Conservation (phyloP, 139 green algal genomes). For the Mychonastes homosphaera region DNA sequence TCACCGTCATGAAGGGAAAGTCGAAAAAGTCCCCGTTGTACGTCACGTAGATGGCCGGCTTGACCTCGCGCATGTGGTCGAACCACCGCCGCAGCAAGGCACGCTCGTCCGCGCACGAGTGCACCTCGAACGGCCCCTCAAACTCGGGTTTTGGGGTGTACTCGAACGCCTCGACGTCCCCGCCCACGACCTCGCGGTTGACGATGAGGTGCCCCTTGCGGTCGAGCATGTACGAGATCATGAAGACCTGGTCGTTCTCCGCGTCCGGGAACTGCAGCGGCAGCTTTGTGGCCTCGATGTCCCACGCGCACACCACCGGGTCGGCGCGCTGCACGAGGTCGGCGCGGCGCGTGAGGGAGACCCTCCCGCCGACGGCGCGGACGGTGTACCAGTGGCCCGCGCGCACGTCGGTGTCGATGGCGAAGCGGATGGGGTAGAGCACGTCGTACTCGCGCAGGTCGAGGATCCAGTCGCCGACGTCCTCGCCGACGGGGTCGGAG, state of each 20-base stretch:
- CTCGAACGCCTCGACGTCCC: slow-evolving; percentile 89
- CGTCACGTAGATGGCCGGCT: slow-evolving; percentile 91
- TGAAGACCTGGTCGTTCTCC: slow-evolving; percentile 94
- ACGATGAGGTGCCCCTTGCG: slow-evolving; percentile 91
- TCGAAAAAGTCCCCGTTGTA: slow-evolving; percentile 99
- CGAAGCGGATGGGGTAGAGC: slow-evolving; percentile 89
- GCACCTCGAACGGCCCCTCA: slow-evolving; percentile 78
- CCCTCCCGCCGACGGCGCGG: slow-evolving; percentile 50
- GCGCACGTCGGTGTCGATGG: slow-evolving; percentile 78
- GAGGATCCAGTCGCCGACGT: slow-evolving; percentile 58
- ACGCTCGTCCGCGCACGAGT: slow-evolving; percentile 78
- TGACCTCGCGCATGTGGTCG: slow-evolving; percentile 72
- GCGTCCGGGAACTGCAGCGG: slow-evolving; percentile 96
- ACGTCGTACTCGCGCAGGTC: slow-evolving; percentile 96
- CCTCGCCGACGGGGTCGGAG: slow-evolving; percentile 28
- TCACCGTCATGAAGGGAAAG: slow-evolving; percentile 92
- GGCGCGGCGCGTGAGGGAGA: slow-evolving; percentile 38
- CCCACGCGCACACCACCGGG: slow-evolving; percentile 87
- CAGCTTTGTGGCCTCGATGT: slow-evolving; percentile 99
- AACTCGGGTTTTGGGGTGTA: slow-evolving; percentile 97
- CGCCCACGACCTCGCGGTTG: slow-evolving; percentile 79
- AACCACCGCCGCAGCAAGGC: slow-evolving; percentile 78
- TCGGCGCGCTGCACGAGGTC: slow-evolving; percentile 79
- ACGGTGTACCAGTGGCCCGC: slow-evolving; percentile 85
- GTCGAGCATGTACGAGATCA: slow-evolving; percentile 99